phyloP scores from a whole-genome alignment of 2,329 filamentous ascomycete species.

The Eurotiales sp. region DNA sequence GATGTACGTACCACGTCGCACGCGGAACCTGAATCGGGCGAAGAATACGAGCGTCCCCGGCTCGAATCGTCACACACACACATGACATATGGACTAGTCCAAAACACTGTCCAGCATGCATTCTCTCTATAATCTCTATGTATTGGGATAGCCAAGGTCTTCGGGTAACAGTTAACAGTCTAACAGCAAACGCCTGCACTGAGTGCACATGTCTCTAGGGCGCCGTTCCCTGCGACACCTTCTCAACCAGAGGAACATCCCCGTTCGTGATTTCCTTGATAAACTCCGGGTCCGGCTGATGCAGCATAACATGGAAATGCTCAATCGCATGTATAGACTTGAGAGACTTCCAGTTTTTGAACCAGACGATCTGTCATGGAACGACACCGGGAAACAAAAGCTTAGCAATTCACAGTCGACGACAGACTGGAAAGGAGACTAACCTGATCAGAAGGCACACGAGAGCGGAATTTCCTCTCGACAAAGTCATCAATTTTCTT shows the following conservation, averaged over 20 bases:
- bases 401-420: background rate
- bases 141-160: no score
- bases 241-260: conserved; percentile 64
- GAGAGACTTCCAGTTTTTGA: conserved; percentile 83
- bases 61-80: no score
- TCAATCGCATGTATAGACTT: conserved; percentile 86
- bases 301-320: conserved; percentile 93
- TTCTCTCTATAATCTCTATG: no score
- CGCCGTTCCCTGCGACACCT: conserved; percentile 22
- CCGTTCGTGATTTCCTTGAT: conserved; percentile 67
- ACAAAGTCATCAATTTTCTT: conserved; percentile 69
- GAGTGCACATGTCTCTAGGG: no score
- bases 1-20: no score
- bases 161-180: no score
- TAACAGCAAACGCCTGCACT: no score
- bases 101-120: no score
- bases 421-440: conserved; percentile 12
- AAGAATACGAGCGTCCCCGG: no score
- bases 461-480: conserved; percentile 58
- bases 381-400: background rate
- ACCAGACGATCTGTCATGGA: conserved; percentile 65
- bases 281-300: conserved; percentile 67
- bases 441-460: conserved; percentile 41
- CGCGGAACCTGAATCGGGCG: no score
- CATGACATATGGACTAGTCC: no score